phyloP scores from a whole-genome alignment of 2,329 filamentous ascomycete species.

The Exophiala aquamarina region DNA sequence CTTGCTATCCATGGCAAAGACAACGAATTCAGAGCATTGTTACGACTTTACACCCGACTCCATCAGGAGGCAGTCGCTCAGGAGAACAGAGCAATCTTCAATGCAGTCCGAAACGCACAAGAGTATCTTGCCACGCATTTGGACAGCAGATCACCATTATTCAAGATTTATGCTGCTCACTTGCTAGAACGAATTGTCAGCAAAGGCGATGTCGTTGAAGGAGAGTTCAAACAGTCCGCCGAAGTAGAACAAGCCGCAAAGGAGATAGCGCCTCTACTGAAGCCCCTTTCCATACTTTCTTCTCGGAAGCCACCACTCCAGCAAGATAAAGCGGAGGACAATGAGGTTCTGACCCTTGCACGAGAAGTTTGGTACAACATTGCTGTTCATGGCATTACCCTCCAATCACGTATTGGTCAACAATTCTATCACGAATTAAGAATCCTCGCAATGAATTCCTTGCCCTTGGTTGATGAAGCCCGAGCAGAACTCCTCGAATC shows the following conservation, averaged over 20 bases:
- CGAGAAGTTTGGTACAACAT: conserved; percentile 99
- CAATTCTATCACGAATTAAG: conserved; percentile 75
- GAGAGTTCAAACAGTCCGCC: conserved; percentile 69
- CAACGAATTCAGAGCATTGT: conserved; percentile 78
- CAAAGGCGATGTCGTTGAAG: conserved; percentile 80
- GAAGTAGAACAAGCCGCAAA: conserved; percentile 80
- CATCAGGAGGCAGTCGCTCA: conserved; percentile 71
- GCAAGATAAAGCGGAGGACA: conserved; percentile 47
- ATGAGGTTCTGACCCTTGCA: conserved; percentile 71
- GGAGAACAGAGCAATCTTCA: conserved; percentile 65
- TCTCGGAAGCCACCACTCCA: conserved; percentile 51
- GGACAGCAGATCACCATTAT: conserved; percentile 68
- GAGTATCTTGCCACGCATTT: conserved; percentile 73
- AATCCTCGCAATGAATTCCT: conserved; percentile 81
- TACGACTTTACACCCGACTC: conserved; percentile 79
- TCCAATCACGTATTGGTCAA: conserved; percentile 70
- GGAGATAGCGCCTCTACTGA: conserved; percentile 84
- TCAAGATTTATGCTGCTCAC: conserved; percentile 79
- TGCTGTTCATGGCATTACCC: conserved; percentile 85
- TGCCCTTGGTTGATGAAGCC: conserved; percentile 83
- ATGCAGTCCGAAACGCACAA: conserved; percentile 76
- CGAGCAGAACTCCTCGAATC: conserved; percentile 88
- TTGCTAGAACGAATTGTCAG: conserved; percentile 85
- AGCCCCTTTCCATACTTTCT: conserved; percentile 83
- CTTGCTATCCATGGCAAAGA: conserved; percentile 75